phyloP scores from a whole-genome alignment of 2,329 filamentous ascomycete species.

The Grosmannia huntii region DNA sequence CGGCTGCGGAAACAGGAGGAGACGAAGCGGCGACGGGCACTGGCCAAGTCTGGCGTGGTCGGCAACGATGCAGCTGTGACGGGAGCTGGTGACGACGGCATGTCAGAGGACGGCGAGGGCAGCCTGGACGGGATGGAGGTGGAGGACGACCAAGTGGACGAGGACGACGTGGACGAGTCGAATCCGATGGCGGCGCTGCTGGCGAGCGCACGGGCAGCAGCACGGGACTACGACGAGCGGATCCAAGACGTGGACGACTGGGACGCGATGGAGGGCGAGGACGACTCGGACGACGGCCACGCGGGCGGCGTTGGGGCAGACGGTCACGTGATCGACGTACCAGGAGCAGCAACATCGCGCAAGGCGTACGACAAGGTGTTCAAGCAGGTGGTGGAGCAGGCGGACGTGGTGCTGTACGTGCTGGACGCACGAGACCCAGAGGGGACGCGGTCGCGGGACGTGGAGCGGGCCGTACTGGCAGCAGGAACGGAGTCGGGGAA shows the following conservation, averaged over 20 bases:
- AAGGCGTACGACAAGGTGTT: conserved; percentile 92
- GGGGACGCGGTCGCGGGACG: conserved; percentile 77
- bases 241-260: conserved; percentile 27
- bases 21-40: conserved; percentile 53
- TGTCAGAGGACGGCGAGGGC: conserved; percentile 48
- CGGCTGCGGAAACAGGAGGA: conserved; percentile 73
- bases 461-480: conserved; percentile 87
- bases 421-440: conserved; percentile 86
- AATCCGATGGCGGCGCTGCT: conserved; percentile 90
- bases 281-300: conserved; percentile 34
- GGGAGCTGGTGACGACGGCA: conserved; percentile 33
- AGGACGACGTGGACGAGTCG: conserved; percentile 50
- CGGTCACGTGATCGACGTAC: conserved; percentile 34
- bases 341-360: conserved; percentile 51
- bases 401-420: conserved; percentile 86
- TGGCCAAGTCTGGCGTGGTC: conserved; percentile 46
- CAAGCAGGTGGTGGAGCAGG: conserved; percentile 79
- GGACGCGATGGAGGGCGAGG: conserved; percentile 32
- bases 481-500: conserved; percentile 55
- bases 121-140: conserved; percentile 30
- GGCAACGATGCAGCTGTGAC: conserved; percentile 28
- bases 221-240: conserved; percentile 59
- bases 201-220: conserved; percentile 68
- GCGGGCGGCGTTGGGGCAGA: conserved; percentile 35
- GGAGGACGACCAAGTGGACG: conserved; percentile 43